phyloP scores from a whole-genome alignment of 768 basidiomycete genomes.

The Agaricus blazei region DNA sequence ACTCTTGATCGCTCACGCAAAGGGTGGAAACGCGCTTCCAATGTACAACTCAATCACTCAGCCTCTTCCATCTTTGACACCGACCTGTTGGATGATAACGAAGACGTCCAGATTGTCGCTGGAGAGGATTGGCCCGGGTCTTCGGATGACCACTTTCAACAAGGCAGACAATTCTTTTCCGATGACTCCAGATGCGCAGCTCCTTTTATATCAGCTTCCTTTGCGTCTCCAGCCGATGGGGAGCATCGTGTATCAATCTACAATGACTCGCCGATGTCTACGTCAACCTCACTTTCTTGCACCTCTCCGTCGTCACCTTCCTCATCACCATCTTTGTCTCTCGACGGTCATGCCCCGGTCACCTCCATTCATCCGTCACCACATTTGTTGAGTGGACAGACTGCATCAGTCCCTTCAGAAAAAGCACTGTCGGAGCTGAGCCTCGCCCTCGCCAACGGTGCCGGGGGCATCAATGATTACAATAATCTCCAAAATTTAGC shows the following conservation, averaged over 20 bases:
- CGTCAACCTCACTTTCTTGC: not conserved
- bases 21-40: conserved; percentile 33
- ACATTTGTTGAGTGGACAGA: conserved; percentile 27
- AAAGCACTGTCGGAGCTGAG: conserved; percentile 20
- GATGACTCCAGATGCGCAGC: not conserved
- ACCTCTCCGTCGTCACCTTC: not conserved
- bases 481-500: conserved; percentile 9
- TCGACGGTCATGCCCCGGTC: conserved; percentile 9
- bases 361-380: conserved; percentile 12
- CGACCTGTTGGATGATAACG: conserved; percentile 47
- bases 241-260: not conserved
- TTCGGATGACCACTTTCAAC: not conserved
- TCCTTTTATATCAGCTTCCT: not conserved
- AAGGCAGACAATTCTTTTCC: not conserved
- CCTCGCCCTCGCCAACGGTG: conserved; percentile 23
- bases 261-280: not conserved
- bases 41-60: conserved; percentile 5
- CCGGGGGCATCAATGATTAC: conserved; percentile 24
- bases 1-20: conserved; percentile 9
- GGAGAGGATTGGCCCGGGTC: conserved; percentile 22
- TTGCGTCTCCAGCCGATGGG: not conserved
- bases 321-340: not conserved
- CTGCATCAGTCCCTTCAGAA: conserved; percentile 12
- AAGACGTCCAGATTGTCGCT: conserved; percentile 53
- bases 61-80: conserved; percentile 15